phyloP scores from a whole-genome alignment of 495 filamentous ascomycete genomes.

The Tuber magnatum region DNA sequence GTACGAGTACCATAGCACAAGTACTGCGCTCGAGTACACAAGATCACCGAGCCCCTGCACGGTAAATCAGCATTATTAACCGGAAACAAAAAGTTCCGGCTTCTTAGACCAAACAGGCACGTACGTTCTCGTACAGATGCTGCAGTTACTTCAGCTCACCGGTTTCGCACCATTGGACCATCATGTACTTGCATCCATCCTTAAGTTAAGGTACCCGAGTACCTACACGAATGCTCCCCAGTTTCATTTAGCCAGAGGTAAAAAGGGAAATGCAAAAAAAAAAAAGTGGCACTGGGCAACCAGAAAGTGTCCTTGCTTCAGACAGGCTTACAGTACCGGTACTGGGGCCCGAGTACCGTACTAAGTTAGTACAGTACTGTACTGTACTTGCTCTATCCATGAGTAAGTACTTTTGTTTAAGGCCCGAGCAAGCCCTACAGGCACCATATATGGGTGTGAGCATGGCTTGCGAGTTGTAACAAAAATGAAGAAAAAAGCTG shows the following conservation, averaged over 20 bases:
- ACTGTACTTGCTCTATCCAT: not conserved
- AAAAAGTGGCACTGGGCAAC: not conserved
- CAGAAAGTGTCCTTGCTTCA: not conserved
- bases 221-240: not conserved
- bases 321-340: not conserved
- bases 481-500: not conserved
- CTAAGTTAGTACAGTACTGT: too few relatives aligned
- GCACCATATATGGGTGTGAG: not conserved
- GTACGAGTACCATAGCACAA: too few relatives aligned
- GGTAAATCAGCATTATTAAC: too few relatives aligned
- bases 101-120: too few relatives aligned
- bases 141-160: too few relatives aligned
- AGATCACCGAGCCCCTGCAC: too few relatives aligned
- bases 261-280: not conserved
- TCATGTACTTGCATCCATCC: too few relatives aligned
- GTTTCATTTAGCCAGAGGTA: not conserved
- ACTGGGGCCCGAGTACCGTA: too few relatives aligned
- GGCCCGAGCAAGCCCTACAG: not conserved
- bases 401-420: not conserved
- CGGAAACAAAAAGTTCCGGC: too few relatives aligned
- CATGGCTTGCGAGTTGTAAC: not conserved
- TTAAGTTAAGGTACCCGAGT: not conserved
- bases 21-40: too few relatives aligned
- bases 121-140: too few relatives aligned
- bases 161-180: too few relatives aligned